Base-by-base conservation (phyloP, 306 rosid species). In the Cucurbita ficifolia region DNA sequence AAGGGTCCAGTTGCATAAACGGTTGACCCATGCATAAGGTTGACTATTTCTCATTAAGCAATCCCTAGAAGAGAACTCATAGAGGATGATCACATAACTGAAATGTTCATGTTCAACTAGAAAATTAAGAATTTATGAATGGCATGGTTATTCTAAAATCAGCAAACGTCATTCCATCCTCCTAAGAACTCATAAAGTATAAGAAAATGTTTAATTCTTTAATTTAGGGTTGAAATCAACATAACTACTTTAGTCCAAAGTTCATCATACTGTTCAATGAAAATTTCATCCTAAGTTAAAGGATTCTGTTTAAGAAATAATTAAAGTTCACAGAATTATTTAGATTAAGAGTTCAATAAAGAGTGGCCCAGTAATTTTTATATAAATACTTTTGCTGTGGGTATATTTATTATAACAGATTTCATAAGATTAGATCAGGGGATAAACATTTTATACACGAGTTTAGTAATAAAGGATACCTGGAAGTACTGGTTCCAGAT, bases 401-500 rank as follows among this genome's bases (percentile, higher is more conserved):
- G 2, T 24, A 49, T 46, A 49, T 43, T 42, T 40, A 40, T 7
- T 14, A 14, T 48, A 69, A 48, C 0, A 8, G 22, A 70, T 49
- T 29, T 16, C 19, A 14, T 70, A 49, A 33, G 58, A 29, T 70
- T 70, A 70, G 24, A 48, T n/a, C 29, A 18, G 5, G 43, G 38
- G 17, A 13, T 46, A 65, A 61, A 18, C 42, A 8, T 3, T 18
- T 1, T n/a, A 39, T 51, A 52, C 35, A 21, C 10, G 51, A 59
- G 40, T 67, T 74, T 42, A 36, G 36, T 48, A 42, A 69, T 22
- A 64, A 54, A 57, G 35, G 40, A n/a, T 87, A 95, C 99, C 96
- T 95, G 95, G 79, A 95, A 95, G 81, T 88, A 95, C 85, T 88
- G 97, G 84, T 95, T 91, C 99, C 99, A 95, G 73, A 95, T 74